Conservation (phyloP, 768 basidiomycete genomes). For the Mycena kentingensis region DNA sequence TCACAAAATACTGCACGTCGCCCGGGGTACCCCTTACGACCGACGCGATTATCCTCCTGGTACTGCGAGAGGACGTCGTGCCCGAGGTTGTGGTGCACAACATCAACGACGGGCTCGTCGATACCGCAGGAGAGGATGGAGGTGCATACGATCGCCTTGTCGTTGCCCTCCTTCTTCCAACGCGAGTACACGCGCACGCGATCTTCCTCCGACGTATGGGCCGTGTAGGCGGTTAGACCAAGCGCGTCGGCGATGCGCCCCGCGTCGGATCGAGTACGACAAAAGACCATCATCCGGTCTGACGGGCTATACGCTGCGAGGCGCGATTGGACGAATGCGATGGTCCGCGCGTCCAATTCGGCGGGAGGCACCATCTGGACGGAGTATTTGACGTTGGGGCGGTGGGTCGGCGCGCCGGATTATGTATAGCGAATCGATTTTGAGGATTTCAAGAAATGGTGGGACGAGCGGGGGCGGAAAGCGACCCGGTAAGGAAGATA, state of each 20-base stretch:
- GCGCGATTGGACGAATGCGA: not conserved
- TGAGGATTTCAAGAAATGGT: not conserved
- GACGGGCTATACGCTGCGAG: not conserved
- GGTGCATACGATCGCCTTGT: not conserved
- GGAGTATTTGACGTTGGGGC: not conserved
- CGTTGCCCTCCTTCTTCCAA: not conserved
- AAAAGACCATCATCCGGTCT: not conserved
- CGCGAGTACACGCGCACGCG: not conserved
- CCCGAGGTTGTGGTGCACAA: not conserved
- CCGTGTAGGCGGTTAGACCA: not conserved
- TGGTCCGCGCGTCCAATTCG: not conserved
- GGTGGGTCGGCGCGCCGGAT: not conserved
- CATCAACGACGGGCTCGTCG: not conserved
- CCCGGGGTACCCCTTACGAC: not conserved
- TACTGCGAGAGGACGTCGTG: not conserved
- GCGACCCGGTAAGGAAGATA: not conserved
- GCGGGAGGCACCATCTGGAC: not conserved
- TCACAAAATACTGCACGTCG: not conserved
- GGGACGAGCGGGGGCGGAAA: not conserved
- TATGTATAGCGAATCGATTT: not conserved
- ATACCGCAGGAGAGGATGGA: not conserved
- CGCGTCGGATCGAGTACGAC: not conserved
- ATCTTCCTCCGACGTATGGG: not conserved
- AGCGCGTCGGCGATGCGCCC: not conserved
- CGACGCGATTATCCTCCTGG: constrained; percentile 2